Evolutionary conservation across 148 eudicot genomes (phyloP).

Genomic region (Fagopyrum tataricum): DNA sequence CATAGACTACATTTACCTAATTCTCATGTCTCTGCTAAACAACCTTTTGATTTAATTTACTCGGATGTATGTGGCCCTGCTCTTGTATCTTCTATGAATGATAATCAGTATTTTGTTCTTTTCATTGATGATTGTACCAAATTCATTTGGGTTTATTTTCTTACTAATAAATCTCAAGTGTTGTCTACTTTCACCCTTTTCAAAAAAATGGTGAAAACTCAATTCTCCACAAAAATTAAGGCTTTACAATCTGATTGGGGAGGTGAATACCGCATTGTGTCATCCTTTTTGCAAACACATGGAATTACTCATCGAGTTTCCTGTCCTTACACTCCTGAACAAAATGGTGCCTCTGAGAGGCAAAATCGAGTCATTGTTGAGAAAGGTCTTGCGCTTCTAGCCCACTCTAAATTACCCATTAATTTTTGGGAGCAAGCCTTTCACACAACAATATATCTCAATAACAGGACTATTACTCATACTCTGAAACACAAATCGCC

Average conservation of each 20-base stretch:
- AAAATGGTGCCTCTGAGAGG: not conserved
- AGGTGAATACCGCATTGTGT: no score
- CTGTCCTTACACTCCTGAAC: not conserved
- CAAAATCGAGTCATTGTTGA: not conserved
- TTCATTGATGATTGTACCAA: not conserved
- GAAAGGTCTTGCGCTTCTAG: not conserved
- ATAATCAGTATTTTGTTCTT: not conserved
- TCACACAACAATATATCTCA: no score
- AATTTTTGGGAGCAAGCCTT: no score
- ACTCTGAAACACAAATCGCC: no score
- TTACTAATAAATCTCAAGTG: not conserved
- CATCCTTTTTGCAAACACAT: not conserved
- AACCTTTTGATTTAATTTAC: not conserved
- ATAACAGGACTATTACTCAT: no score
- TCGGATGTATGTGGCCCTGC: not conserved
- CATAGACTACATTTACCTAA: not conserved
- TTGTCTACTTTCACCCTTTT: not conserved
- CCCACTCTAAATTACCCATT: not conserved
- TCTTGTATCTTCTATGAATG: not conserved
- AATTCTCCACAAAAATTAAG: no score
- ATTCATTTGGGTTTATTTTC: not conserved
- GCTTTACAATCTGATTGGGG: no score
- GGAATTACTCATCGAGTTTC: not conserved
- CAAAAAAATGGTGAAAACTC: no score
- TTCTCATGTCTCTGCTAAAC: not conserved